Evolutionary conservation across 176 grass and related monocot species (phyloP).

Genomic region (Musa acuminata): DNA sequence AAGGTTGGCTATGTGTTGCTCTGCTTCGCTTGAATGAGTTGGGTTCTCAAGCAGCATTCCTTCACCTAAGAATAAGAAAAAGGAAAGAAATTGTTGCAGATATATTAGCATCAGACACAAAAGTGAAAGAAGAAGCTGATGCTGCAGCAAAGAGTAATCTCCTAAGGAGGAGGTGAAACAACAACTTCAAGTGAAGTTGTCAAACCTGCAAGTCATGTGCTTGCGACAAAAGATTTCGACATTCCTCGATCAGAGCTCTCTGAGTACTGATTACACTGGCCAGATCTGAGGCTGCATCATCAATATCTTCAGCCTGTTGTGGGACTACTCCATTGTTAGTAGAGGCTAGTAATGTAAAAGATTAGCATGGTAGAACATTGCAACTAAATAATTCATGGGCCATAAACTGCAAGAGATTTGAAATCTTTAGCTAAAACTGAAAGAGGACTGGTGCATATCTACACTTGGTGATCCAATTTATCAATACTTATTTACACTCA

Average conservation of each 20-base stretch:
- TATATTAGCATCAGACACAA: background rate
- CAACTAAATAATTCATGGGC: background rate
- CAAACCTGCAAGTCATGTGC: constrained; percentile 61
- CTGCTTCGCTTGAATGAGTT: constrained; percentile 40
- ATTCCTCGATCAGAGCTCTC: constrained; percentile 50
- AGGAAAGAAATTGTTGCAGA: background rate
- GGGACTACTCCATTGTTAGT: background rate
- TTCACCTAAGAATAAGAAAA: constrained; percentile 34
- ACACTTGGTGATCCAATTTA: background rate
- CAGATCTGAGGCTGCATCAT: constrained; percentile 33
- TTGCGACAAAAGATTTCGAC: constrained; percentile 57
- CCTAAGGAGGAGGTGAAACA: too few species aligned
- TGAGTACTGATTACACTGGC: constrained; percentile 41
- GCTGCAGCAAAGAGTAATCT: too few species aligned
- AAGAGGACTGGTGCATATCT: background rate
- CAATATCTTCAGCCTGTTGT: constrained; percentile 45
- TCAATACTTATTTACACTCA: background rate
- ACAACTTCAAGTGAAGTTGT: background rate
- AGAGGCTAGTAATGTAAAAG: background rate
- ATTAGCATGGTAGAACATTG: background rate
- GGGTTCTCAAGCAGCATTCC: constrained; percentile 62
- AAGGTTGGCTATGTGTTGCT: background rate
- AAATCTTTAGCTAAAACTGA: background rate
- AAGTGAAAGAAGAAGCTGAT: too few species aligned
- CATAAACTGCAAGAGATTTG: background rate